A percentile compares a stretch with the other conserved stretches of the same genome.
These are phyloP conservation scores for Rhodotorula paludigena DNA, from an alignment of 768 basidiomycete genomes.

Conservation along the genomic window DNA sequence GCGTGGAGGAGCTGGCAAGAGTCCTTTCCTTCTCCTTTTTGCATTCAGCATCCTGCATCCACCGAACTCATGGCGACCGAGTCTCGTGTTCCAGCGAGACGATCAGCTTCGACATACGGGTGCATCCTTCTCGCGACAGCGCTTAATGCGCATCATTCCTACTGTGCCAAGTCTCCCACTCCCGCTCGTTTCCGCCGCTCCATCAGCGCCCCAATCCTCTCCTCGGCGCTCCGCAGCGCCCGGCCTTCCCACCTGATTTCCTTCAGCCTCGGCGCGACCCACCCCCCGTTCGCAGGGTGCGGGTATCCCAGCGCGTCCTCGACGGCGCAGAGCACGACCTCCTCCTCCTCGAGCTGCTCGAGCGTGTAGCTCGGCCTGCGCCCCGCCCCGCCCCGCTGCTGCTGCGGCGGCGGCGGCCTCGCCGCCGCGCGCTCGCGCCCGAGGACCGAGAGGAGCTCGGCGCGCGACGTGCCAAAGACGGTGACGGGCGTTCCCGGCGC, in stretches of 20 bases:
- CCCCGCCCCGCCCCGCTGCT: not conserved
- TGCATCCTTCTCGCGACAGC: too few relatives aligned
- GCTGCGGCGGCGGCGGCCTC: not conserved
- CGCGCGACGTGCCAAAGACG: not conserved
- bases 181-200: not conserved
- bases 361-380: constrained; percentile 14
- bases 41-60: too few relatives aligned
- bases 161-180: too few relatives aligned
- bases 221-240: constrained; percentile 16
- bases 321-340: not conserved
- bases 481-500: not conserved
- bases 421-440: not conserved
- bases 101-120: too few relatives aligned
- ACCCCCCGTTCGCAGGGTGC: not conserved
- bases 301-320: not conserved
- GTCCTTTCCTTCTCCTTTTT: too few relatives aligned
- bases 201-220: constrained; percentile 6
- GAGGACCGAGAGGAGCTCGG: constrained; percentile 5
- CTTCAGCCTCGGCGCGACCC: constrained; percentile 5
- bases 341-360: constrained; percentile 32
- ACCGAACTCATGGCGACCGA: too few relatives aligned
- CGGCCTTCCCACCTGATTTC: constrained; percentile 22
- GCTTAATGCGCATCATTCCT: too few relatives aligned
- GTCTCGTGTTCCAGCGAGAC: too few relatives aligned
- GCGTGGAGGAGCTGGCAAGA: too few relatives aligned